Percentiles rank a stretch among this genome's conserved stretches.
phyloP scores from a whole-genome alignment of 2,329 filamentous ascomycete species.

The Aureobasidium sp. region DNA sequence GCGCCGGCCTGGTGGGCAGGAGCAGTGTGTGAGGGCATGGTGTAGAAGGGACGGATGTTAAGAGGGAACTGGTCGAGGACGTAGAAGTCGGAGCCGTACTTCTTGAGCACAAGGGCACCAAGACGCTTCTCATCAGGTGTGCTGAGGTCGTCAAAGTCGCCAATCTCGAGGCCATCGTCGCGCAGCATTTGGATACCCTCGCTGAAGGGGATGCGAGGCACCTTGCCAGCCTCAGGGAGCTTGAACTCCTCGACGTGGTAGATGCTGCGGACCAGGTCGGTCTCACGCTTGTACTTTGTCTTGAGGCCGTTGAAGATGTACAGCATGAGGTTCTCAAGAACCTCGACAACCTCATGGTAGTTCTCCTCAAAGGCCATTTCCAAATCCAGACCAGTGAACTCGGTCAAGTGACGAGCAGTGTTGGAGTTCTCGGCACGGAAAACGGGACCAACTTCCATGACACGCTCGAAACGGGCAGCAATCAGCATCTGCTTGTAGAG shows the following conservation, averaged over 20 bases:
- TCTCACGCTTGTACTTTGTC: slow-evolving; percentile 61
- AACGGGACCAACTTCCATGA: slow-evolving; percentile 72
- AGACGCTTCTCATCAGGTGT: slow-evolving; percentile 85
- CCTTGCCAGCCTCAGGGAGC: slow-evolving; percentile 65
- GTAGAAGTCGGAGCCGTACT: slow-evolving; percentile 94
- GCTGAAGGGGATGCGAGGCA: slow-evolving; percentile 68
- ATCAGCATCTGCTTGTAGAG: slow-evolving; percentile 88
- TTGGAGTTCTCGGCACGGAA: slow-evolving; percentile 85
- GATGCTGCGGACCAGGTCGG: slow-evolving; percentile 62
- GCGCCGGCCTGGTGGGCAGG: slow-evolving; percentile 36
- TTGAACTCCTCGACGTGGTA: slow-evolving; percentile 75
- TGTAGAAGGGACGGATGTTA: slow-evolving; percentile 83
- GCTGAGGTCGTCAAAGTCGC: slow-evolving; percentile 69
- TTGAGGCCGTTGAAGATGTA: slow-evolving; percentile 72
- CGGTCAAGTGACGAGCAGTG: slow-evolving; percentile 77
- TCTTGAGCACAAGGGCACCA: slow-evolving; percentile 75
- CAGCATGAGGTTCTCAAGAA: slow-evolving; percentile 68
- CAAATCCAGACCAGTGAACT: slow-evolving; percentile 83
- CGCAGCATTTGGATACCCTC: slow-evolving; percentile 72
- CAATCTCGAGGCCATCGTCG: slow-evolving; percentile 68
- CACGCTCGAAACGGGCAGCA: slow-evolving; percentile 67
- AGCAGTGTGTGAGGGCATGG: slow-evolving; percentile 67
- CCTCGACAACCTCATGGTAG: slow-evolving; percentile 67
- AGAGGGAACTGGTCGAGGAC: slow-evolving; percentile 95
- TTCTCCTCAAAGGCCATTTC: slow-evolving; percentile 80